These are phyloP conservation scores for Acacia confusa DNA, from an alignment of 306 rosid species.

Conservation along the genomic window DNA sequence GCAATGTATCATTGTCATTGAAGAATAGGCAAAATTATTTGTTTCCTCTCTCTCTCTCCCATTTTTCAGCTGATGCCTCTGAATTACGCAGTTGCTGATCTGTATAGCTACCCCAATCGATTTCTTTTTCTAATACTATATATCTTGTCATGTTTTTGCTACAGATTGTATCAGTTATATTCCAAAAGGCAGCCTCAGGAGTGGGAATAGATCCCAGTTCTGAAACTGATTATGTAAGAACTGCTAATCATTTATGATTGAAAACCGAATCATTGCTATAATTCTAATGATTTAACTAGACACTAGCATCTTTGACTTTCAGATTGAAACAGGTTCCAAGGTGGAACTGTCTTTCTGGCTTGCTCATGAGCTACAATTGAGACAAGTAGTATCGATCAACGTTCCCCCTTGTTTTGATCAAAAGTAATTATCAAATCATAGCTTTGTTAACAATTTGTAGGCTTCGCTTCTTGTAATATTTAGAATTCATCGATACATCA, in stretches of 20 bases:
- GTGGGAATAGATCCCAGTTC: slow-evolving; percentile 92
- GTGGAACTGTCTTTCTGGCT: slow-evolving; percentile 97
- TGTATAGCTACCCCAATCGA: background rate
- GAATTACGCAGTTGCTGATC: background rate
- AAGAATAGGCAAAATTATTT: background rate
- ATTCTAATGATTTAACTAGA: slow-evolving; percentile 35
- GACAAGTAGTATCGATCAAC: slow-evolving; percentile 72
- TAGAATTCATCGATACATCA: background rate
- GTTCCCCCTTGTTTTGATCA: slow-evolving; percentile 82
- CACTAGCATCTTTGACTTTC: slow-evolving; percentile 41
- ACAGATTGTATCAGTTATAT: slow-evolving; percentile 70
- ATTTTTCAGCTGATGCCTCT: background rate
- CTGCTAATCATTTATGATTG: slow-evolving; percentile 8
- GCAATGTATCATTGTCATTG: background rate
- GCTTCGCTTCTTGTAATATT: background rate
- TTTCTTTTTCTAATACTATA: slow-evolving; percentile 20
- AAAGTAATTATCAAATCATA: slow-evolving; percentile 48
- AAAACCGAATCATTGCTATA: slow-evolving; percentile 1
- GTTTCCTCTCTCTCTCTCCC: background rate
- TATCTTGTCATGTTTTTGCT: slow-evolving; percentile 22
- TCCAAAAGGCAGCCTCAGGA: slow-evolving; percentile 78
- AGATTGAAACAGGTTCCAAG: slow-evolving; percentile 89
- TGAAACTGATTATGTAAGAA: slow-evolving; percentile 67
- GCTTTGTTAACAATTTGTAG: slow-evolving; percentile 2
- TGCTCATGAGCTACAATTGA: slow-evolving; percentile 73